Evolutionary conservation across 768 basidiomycete species (phyloP).

Genomic region (Tulasnella sp.): DNA sequence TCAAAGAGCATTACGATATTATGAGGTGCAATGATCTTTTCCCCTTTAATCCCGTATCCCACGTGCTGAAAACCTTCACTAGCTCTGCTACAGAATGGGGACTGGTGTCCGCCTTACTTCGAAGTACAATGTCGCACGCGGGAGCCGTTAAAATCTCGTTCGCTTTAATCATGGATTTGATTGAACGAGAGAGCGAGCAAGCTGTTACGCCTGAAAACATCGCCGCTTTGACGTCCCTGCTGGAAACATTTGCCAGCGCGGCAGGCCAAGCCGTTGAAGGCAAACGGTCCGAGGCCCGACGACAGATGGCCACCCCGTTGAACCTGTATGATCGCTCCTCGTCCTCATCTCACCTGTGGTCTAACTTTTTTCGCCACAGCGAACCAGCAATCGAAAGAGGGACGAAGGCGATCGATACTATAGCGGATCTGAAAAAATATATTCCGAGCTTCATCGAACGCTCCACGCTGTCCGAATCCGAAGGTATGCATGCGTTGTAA

Average conservation of each 20-base stretch:
- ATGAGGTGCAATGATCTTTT: conserved; percentile 50
- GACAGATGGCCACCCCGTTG: conserved; percentile 26
- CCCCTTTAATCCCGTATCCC: not conserved
- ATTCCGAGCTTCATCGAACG: conserved; percentile 57
- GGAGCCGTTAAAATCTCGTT: conserved; percentile 86
- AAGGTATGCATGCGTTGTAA: conserved; percentile 38
- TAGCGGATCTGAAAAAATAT: conserved; percentile 67
- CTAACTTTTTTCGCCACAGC: conserved; percentile 41
- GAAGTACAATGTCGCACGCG: conserved; percentile 78
- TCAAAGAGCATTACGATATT: conserved; percentile 70
- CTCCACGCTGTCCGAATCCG: conserved; percentile 34
- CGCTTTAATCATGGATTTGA: conserved; percentile 66
- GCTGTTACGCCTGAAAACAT: conserved; percentile 75
- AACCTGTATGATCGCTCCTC: conserved; percentile 21
- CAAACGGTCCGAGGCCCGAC: conserved; percentile 53
- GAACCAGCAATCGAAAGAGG: conserved; percentile 79
- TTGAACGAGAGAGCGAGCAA: conserved; percentile 53
- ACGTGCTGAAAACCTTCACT: not conserved
- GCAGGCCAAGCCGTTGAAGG: conserved; percentile 57
- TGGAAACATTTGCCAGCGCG: conserved; percentile 81
- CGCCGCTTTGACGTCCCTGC: conserved; percentile 66
- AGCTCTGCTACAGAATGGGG: conserved; percentile 97
- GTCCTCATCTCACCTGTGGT: too few species aligned
- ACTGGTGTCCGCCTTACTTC: conserved; percentile 79
- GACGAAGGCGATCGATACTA: conserved; percentile 72